Percentiles rank a stretch among this genome's conserved stretches.
Evolutionary conservation across 805 yeast species (phyloP).

Genomic region (Ogataea saltuana): DNA sequence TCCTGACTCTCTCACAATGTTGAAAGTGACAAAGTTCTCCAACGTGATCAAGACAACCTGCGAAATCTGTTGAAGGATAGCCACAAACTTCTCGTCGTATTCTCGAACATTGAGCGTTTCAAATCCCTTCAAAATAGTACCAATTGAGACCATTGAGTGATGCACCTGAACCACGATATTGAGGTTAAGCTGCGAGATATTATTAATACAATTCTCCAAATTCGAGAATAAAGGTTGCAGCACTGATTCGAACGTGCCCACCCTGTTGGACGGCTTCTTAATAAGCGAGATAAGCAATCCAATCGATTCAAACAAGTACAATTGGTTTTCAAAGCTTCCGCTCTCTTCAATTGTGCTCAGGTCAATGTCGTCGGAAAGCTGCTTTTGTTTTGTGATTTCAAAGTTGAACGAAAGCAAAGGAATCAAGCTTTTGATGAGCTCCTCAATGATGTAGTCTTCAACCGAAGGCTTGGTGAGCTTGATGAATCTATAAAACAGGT

Average conservation of each 20-base stretch:
- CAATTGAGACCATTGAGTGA: conserved; percentile 84
- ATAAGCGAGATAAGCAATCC: conserved; percentile 69
- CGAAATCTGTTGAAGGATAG: conserved; percentile 45
- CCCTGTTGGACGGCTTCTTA: conserved; percentile 45
- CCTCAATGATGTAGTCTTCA: conserved; percentile 51
- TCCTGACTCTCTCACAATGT: conserved; percentile 77
- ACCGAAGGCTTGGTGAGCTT: conserved; percentile 71
- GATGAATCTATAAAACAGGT: conserved; percentile 78
- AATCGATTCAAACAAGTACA: conserved; percentile 80
- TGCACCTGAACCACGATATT: conserved; percentile 71
- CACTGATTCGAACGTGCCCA: conserved; percentile 58
- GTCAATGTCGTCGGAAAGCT: conserved; percentile 34
- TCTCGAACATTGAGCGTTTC: conserved; percentile 42
- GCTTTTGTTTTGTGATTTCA: conserved; percentile 37
- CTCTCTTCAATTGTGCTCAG: conserved; percentile 47
- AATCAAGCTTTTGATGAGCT: conserved; percentile 59
- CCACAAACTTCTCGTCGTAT: conserved; percentile 34
- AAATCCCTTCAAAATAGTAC: conserved; percentile 86
- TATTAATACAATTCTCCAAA: conserved; percentile 62
- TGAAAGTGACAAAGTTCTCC: conserved; percentile 67
- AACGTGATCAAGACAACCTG: conserved; percentile 83
- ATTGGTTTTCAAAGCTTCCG: conserved; percentile 74
- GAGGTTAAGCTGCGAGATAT: conserved; percentile 37
- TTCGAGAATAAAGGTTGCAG: conserved; percentile 74
- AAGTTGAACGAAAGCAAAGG: conserved; percentile 67